Percentiles rank a stretch among this genome's conserved stretches.
phyloP scores from a whole-genome alignment of 305 asterid species.

The Solanum hybrid region DNA sequence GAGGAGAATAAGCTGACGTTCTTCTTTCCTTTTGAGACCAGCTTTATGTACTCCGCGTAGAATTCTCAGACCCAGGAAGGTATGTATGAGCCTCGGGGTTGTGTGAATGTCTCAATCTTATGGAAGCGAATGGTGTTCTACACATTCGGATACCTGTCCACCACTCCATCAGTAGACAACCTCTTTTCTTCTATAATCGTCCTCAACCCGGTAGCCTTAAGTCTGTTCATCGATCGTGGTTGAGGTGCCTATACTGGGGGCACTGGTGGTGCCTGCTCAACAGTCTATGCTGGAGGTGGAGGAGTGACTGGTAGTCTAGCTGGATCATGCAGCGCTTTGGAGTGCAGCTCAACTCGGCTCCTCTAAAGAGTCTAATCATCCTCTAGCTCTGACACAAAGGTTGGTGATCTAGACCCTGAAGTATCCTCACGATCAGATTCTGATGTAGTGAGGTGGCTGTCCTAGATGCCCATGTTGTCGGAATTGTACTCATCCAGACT shows the following conservation, averaged over 20 bases:
- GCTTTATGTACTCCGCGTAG: neutral
- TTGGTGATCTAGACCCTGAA: neutral
- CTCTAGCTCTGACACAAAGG: neutral
- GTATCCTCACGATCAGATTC: neutral
- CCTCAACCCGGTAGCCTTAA: neutral
- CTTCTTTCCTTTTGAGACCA: neutral
- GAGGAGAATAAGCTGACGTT: accelerated
- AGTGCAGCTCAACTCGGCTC: neutral
- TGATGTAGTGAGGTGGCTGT: accelerated
- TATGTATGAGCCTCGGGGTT: neutral
- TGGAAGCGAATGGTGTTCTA: neutral
- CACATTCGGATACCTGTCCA: neutral
- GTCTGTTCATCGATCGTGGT: neutral
- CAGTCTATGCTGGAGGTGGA: neutral
- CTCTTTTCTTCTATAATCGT: neutral
- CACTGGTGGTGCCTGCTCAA: neutral
- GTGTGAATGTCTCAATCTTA: neutral
- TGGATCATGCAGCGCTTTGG: neutral
- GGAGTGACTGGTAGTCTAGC: neutral
- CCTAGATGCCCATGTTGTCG: neutral
- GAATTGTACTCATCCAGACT: neutral
- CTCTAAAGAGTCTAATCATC: neutral
- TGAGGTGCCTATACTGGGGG: neutral
- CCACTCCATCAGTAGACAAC: neutral
- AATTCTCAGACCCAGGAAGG: neutral